Base-by-base conservation (phyloP, 495 filamentous ascomycete genomes). In the Xylaria grammica region DNA sequence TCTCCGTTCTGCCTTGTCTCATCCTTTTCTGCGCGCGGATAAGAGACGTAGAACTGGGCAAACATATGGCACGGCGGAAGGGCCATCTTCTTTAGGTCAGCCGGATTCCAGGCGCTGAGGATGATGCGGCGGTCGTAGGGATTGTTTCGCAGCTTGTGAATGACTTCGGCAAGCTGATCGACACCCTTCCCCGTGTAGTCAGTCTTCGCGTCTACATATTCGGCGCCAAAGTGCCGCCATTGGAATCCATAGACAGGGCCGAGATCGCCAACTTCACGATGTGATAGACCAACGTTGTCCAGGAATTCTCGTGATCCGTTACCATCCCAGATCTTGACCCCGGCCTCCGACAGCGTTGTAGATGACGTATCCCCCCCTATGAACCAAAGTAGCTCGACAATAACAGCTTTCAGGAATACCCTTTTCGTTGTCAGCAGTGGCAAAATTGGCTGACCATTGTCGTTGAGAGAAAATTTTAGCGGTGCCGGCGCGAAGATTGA, bases 51-150 rank as follows among this genome's bases (percentile, higher is more conserved):
- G 71, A 98, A 98, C 78, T 98, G 96, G 15, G 94, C 94, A 79
- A 99, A 97, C 95, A 99, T 97, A 75, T 98, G 95, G 72, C 95
- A 99, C 4, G 96, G 95, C 66, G 95, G 95, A 20, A 99, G 82
- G 2, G 93, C 95, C 95, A 98, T 99, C 75, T 91, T 87, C 50
- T 77, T 77, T 69, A 99, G 69, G 74, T 97, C 95, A 5, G 85
- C 84, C 3, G 92, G 92, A 72, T 98, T 98, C 95, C 95, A 99
- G 0, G 95, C 95, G 60, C 82, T 89, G 60, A 99, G 82, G 65
- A 99, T 91, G 65, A 99, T 91, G 29, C 95, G 79, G 1, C 95
- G 85, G 72, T 98, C 95, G 71, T 91, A 96, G 0, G 95, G 95
- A 67, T 86, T 90, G 3, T 87, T 83, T 68, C 84, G 86, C 22